Evolutionary conservation across 768 basidiomycete species (phyloP), one percentile per base, ranked within the genome.

Genomic region (Leccinum truebloodii): DNA sequence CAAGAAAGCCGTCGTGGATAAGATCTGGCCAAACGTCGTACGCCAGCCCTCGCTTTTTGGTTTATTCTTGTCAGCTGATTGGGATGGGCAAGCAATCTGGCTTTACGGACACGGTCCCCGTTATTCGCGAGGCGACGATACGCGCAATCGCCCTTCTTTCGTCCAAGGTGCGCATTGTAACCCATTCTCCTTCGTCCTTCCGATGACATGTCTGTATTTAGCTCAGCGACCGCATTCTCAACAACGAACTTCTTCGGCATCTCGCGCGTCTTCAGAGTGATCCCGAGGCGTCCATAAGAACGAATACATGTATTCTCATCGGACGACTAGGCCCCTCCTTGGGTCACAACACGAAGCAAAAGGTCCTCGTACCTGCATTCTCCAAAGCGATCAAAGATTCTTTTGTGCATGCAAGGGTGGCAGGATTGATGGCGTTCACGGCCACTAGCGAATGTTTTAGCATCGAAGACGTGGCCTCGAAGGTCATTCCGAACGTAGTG

Each of bases 291-390:
- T 95, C 95, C 6, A 98, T 98, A 66, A 85, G 97, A 51, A 98
- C 97, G 16, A 98, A 98, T 68, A 97, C 97, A 0, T 96, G 94
- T 69, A 98, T 99, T 65, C 84, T 98, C 4, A 86, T 99, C 59
- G 96, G 95, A 18, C 85, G 96, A 7, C 81, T 99, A 6, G 95
- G 92, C 0, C 92, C 93, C 0, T 82, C 85, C 2, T 77, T 99
- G 1, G 91, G 92, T 1, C 85, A 89, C 59, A 89, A 94, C 67
- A 97, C 96, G 3, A 94, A 95, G 72, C 86, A 89, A 65, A 98
- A 98, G 69, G 94, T 99, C n/a, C 85, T 99, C 6, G 92, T 98
- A 1, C 94, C 95, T 4, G 97, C 97, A 4, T 98, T 98, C 73
- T 83, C 89, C 4, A 83, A 94, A 50, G 91, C 93, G 2, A 71